Evolutionary conservation across 148 eudicot genomes (phyloP).

Genomic region (Pouteria glomerata): DNA sequence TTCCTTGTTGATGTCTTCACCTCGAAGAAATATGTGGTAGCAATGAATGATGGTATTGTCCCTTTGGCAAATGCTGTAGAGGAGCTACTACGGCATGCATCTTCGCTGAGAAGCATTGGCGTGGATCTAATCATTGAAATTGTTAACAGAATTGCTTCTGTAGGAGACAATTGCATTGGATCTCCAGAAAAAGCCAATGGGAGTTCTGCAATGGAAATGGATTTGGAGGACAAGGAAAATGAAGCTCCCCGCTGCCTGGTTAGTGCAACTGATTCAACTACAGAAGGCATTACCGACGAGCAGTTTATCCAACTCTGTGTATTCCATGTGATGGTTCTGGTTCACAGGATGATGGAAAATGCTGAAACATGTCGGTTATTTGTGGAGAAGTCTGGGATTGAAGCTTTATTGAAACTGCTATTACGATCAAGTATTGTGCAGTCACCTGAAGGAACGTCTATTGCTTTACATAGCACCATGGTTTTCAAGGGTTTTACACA

Average conservation of each 20-base stretch:
- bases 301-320: conserved; percentile 75
- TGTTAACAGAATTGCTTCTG: conserved; percentile 51
- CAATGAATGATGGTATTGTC: conserved; percentile 86
- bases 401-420: conserved; percentile 78
- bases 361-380: conserved; percentile 89
- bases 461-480: conserved; percentile 92
- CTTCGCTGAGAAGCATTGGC: conserved; percentile 76
- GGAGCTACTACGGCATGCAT: conserved; percentile 88
- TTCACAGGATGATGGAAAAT: conserved; percentile 94
- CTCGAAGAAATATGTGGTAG: conserved; percentile 62
- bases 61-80: conserved; percentile 95
- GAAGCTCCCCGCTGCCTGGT: conserved; percentile 33
- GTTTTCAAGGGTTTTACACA: conserved; percentile 92
- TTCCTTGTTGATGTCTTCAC: conserved; percentile 81
- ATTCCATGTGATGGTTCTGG: conserved; percentile 91
- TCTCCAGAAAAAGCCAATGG: conserved; percentile 39
- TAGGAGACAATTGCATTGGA: conserved; percentile 45
- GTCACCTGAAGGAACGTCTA: conserved; percentile 95
- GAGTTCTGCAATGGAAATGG: conserved; percentile 70
- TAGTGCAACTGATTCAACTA: conserved; percentile 35
- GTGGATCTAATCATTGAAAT: conserved; percentile 88
- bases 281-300: conserved; percentile 55
- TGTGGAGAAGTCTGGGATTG: conserved; percentile 92
- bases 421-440: conserved; percentile 77
- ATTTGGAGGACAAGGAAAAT: conserved; percentile 59